Evolutionary conservation across 2,329 filamentous ascomycete genomes (phyloP), one percentile per base, ranked within the genome.

Genomic region (Pezicula carpinea): DNA sequence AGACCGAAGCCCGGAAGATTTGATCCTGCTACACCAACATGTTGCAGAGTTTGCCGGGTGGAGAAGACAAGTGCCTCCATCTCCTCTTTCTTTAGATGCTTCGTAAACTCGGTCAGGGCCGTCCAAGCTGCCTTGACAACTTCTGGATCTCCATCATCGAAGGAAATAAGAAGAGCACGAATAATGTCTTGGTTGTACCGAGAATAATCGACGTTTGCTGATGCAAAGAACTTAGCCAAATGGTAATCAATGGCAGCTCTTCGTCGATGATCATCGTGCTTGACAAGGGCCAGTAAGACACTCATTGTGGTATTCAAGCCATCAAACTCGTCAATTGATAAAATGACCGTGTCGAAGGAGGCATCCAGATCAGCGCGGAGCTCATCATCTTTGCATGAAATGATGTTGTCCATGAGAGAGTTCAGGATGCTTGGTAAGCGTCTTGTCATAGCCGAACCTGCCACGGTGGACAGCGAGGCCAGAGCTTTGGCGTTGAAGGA

Each of bases 151-250:
- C 80, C 69, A 59, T 99, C 93, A 60, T 93, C 90, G 62, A 99
- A 99, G 0, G 89, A 91, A 55, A 95, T 87, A 47, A 99, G 80
- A 44, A 99, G 73, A 3, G 88, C 85, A 13, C 92, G 87, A 60
- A 99, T 89, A 44, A 99, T 86, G 60, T 99, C 92, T 62, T 92
- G 91, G 66, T 96, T 90, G 73, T 97, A 99, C 43, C 92, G 80
- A 22, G 92, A 95, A 68, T 95, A 96, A 69, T 99, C 93, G 22
- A 96, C 78, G 19, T 86, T 80, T 7, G 88, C 79, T 43, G 81
- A 75, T 0, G 83, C 73, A 64, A 97, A 97, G 78, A 97, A 99
- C 52, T 81, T 88, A 51, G 86, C 83, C 48, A 99, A 73, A 60
- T 95, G 91, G 36, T 77, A 73, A 40, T 88, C 88, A 8, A 89